phyloP scores from a whole-genome alignment of 192 early-diverging fungal species.

The Coemansia erecta region DNA sequence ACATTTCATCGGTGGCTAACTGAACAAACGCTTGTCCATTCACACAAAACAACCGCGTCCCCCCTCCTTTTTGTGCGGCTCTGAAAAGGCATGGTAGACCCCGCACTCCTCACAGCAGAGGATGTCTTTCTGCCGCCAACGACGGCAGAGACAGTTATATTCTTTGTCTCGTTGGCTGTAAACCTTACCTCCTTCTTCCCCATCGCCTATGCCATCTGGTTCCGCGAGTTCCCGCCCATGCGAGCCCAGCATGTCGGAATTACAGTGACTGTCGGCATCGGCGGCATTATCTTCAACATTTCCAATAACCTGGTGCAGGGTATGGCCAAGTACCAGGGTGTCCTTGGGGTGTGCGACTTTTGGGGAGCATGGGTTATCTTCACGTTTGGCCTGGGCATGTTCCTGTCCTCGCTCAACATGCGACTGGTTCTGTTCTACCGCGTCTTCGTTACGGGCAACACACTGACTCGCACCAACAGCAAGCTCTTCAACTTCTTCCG shows the following conservation, averaged over 20 bases:
- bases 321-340: slow-evolving; percentile 38
- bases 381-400: slow-evolving; percentile 26
- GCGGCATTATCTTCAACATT: slow-evolving; percentile 37
- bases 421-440: slow-evolving; percentile 38
- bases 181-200: slow-evolving; percentile 28
- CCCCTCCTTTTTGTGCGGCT: background rate
- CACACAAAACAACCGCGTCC: too few relatives aligned
- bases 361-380: slow-evolving; percentile 38
- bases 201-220: slow-evolving; percentile 28
- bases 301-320: slow-evolving; percentile 38
- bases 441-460: slow-evolving; percentile 38
- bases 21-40: too few relatives aligned
- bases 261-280: slow-evolving; percentile 26
- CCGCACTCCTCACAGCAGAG: slow-evolving; percentile 20
- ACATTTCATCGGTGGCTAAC: too few relatives aligned
- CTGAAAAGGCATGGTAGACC: slow-evolving; percentile 9
- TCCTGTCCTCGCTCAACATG: slow-evolving; percentile 31
- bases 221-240: slow-evolving; percentile 38
- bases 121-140: slow-evolving; percentile 32
- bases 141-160: slow-evolving; percentile 27
- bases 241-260: slow-evolving; percentile 44
- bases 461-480: slow-evolving; percentile 12
- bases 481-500: slow-evolving; percentile 23
- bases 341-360: slow-evolving; percentile 28
- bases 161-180: slow-evolving; percentile 25